phyloP scores from a whole-genome alignment of 192 early-diverging fungal species.

The Backusella tarrabulga region DNA sequence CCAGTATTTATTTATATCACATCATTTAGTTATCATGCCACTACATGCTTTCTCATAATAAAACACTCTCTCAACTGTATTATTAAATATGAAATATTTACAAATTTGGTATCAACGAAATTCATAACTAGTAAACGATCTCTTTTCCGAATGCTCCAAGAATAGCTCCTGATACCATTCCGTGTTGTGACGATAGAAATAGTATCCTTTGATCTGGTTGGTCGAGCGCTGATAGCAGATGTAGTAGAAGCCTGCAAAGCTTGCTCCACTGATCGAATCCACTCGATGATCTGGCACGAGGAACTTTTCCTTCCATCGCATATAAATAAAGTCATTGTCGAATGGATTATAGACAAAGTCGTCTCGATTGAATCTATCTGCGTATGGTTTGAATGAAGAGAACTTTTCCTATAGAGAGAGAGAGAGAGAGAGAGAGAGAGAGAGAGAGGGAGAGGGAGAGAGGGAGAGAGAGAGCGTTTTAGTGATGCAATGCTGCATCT shows the following conservation, averaged over 20 bases:
- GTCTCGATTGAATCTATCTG: constrained; percentile 15
- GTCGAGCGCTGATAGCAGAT: constrained; percentile 68
- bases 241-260: constrained; percentile 93
- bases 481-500: not conserved
- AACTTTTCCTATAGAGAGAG: constrained; percentile 5
- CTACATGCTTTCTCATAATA: too few species aligned
- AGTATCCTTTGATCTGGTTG: constrained; percentile 63
- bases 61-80: too few species aligned
- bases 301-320: constrained; percentile 95
- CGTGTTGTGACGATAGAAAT: constrained; percentile 54
- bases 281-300: constrained; percentile 84
- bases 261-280: constrained; percentile 73
- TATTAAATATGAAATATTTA: too few species aligned
- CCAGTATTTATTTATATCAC: too few species aligned
- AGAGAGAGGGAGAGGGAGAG: not conserved
- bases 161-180: constrained; percentile 56
- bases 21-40: too few species aligned
- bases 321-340: constrained; percentile 68
- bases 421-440: too few species aligned
- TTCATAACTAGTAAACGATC: constrained; percentile 44
- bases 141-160: constrained; percentile 37
- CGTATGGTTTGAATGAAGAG: constrained; percentile 12
- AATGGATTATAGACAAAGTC: constrained; percentile 41
- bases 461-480: not conserved
- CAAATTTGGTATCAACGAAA: constrained; percentile 36